Percentiles rank a stretch among this genome's conserved stretches.
These are phyloP conservation scores for Vitis hybrid DNA, from an alignment of 177 flowering plant genomes.

Conservation along the genomic window DNA sequence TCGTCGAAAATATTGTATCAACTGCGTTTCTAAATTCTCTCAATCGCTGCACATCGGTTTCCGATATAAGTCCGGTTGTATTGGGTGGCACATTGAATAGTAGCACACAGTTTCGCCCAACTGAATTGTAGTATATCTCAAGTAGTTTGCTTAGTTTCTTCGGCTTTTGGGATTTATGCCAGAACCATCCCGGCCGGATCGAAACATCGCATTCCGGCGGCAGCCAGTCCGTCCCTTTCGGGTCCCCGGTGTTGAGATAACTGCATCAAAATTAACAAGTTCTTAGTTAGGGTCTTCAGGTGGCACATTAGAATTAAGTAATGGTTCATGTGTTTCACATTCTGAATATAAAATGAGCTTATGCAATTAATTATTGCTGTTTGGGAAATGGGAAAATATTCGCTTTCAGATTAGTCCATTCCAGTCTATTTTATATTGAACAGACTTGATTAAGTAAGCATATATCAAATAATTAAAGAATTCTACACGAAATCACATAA, in stretches of 20 bases:
- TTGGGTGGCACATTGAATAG: slow-evolving; percentile 92
- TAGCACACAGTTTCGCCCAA: slow-evolving; percentile 80
- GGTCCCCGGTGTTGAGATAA: slow-evolving; percentile 77
- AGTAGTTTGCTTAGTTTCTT: slow-evolving; percentile 65
- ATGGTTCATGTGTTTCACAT: no score
- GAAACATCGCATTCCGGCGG: slow-evolving; percentile 97
- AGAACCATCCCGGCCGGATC: slow-evolving; percentile 88
- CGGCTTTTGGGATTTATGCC: slow-evolving; percentile 78
- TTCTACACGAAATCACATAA: no score
- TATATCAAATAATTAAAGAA: no score
- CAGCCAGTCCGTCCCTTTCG: slow-evolving; percentile 76
- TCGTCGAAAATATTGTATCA: slow-evolving; percentile 53
- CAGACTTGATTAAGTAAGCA: no score
- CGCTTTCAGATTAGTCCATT: no score
- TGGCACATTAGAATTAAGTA: no score
- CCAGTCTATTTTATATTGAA: no score
- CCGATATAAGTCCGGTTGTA: slow-evolving; percentile 66
- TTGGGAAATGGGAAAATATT: no score
- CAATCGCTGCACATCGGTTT: slow-evolving; percentile 48
- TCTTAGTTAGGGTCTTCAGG: no score
- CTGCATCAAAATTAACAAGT: slow-evolving; percentile 33
- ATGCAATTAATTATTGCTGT: no score
- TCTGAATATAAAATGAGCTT: no score
- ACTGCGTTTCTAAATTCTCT: slow-evolving; percentile 60
- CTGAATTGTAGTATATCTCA: slow-evolving; percentile 83